Evolutionary conservation across 2,329 filamentous ascomycete genomes (phyloP).

Genomic region (Monosporascus sp.): DNA sequence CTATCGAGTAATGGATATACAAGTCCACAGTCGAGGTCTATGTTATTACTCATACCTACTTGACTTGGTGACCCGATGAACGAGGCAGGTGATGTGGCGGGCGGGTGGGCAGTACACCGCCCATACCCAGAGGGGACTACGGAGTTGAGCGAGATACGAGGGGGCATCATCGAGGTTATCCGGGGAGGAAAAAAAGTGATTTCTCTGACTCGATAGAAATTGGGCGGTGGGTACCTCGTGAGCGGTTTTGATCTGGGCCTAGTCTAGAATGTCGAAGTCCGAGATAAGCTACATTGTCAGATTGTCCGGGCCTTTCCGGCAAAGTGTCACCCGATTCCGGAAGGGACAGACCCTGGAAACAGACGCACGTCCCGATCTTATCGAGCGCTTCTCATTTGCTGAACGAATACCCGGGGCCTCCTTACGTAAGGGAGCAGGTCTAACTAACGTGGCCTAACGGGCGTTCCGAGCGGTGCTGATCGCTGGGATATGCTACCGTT

Average conservation of each 20-base stretch:
- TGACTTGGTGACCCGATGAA: too few species aligned
- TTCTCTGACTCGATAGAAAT: neutral
- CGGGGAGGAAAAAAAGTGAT: neutral
- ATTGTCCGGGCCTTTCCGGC: neutral
- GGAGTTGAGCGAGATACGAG: neutral
- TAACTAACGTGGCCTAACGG: neutral
- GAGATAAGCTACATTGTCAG: neutral
- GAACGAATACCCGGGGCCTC: neutral
- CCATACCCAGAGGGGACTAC: neutral
- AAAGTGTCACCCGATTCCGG: neutral
- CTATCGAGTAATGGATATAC: constrained; percentile 12
- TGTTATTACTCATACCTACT: too few species aligned
- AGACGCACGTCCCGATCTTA: neutral
- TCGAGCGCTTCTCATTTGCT: neutral
- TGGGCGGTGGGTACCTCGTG: neutral
- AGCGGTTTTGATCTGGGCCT: neutral
- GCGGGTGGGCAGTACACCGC: neutral
- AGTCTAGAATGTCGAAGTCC: neutral
- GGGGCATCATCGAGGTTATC: neutral
- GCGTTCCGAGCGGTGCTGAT: too few species aligned
- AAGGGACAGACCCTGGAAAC: neutral
- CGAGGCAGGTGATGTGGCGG: neutral
- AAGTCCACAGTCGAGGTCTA: too few species aligned
- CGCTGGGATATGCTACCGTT: too few species aligned
- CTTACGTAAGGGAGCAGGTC: neutral